Percentiles rank a stretch among this genome's conserved stretches.
Evolutionary conservation across 805 yeast genomes (phyloP).

Genomic region (Priceomyces carsonii): DNA sequence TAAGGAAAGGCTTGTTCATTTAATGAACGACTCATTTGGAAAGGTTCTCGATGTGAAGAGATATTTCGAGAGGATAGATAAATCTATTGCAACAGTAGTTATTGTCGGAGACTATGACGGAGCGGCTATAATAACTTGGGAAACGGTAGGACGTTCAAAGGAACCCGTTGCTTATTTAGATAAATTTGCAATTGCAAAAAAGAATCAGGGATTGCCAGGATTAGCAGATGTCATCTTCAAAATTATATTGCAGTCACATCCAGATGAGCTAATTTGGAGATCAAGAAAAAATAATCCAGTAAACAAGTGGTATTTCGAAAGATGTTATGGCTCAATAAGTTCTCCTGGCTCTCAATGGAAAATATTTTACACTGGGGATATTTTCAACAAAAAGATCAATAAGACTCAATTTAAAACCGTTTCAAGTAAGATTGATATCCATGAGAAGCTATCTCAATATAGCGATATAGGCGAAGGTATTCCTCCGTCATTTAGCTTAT

Average conservation of each 20-base stretch:
- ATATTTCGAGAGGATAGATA: conserved; percentile 66
- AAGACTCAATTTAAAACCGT: conserved; percentile 12
- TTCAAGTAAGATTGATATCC: conserved; percentile 22
- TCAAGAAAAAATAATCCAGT: conserved; percentile 86
- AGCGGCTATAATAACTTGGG: conserved; percentile 90
- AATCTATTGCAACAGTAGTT: conserved; percentile 70
- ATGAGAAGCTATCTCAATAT: conserved; percentile 45
- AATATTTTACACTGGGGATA: conserved; percentile 42
- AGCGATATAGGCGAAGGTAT: conserved; percentile 55
- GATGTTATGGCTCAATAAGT: conserved; percentile 69
- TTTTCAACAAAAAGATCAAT: conserved; percentile 36
- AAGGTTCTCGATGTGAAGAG: conserved; percentile 62
- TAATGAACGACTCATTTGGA: conserved; percentile 81
- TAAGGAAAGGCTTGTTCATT: conserved; percentile 52
- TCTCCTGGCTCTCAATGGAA: conserved; percentile 39
- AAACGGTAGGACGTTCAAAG: conserved; percentile 27
- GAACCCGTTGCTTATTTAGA: conserved; percentile 74
- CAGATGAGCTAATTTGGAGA: conserved; percentile 83
- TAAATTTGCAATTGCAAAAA: conserved; percentile 86
- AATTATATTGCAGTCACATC: conserved; percentile 66
- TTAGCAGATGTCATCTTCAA: conserved; percentile 93
- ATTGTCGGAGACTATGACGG: conserved; percentile 96
- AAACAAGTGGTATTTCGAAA: conserved; percentile 95
- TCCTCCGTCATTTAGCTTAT: conserved; percentile 56
- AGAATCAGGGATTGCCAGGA: conserved; percentile 87